Evolutionary conservation across 306 rosid genomes (phyloP).

Genomic region (Fagus sylvatica): DNA sequence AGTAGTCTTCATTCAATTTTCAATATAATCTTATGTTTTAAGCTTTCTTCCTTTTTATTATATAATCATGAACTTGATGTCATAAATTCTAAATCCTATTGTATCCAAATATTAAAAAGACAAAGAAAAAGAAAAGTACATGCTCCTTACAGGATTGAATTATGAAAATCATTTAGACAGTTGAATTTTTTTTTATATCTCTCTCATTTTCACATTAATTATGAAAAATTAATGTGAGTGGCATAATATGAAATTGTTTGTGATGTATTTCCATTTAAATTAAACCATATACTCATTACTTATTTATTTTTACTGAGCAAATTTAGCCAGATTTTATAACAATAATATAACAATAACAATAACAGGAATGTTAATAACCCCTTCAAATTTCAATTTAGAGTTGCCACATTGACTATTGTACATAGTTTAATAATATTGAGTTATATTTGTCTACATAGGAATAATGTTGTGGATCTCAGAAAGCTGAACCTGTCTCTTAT

Average conservation of each 20-base stretch:
- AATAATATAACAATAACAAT: neutral
- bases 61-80: too few species aligned
- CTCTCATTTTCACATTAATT: neutral
- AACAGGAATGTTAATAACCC: too few species aligned
- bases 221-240: slow-evolving; percentile 25
- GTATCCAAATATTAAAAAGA: too few species aligned
- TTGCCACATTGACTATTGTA: neutral
- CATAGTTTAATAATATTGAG: neutral
- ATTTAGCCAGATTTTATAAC: too few species aligned
- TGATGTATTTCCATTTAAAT: neutral
- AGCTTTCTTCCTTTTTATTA: too few species aligned
- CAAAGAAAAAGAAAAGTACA: too few species aligned
- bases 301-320: neutral
- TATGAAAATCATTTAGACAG: slow-evolving; percentile 3
- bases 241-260: neutral
- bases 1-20: too few species aligned
- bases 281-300: neutral
- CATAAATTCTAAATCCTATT: too few species aligned
- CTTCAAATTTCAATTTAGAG: neutral
- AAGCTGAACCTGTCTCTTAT: too few species aligned
- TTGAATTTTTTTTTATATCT: too few species aligned
- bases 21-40: neutral
- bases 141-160: too few species aligned
- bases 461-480: too few species aligned
- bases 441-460: neutral